Base-by-base conservation (phyloP, 345 rosid species). In the Abelmoschus esculentus region DNA sequence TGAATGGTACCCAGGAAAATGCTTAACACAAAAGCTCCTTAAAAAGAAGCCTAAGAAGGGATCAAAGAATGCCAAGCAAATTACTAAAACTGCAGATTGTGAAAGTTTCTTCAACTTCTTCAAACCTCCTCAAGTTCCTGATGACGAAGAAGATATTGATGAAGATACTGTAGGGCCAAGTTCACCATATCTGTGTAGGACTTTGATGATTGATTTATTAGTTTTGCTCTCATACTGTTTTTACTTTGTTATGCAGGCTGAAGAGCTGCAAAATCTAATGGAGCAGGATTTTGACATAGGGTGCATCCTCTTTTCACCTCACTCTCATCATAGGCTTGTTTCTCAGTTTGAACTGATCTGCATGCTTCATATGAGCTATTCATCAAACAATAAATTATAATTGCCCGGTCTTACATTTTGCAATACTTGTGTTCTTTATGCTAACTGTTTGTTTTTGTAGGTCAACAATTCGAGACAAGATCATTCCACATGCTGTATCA, bases 21-120 rank as follows among this genome's bases (percentile, higher is more conserved):
- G 91, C 80, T 78, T 96, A 76, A 92, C 99, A 0, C 93, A 92
- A 78, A 96, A 96, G 77, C 74, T 90, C 70, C 89, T 92, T 3
- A 96, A 96, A 80, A 96, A 92, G 88, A 96, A 92, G 84, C 97
- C 96, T 10, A 90, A 89, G 89, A 96, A 92, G 74, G 99, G 93
- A 73, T 85, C 98, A 26, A 92, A 90, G 80, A 91, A 85, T 80
- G 85, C 91, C 19, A 96, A 92, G 78, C 91, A 92, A 3, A 85
- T 96, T 38, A 90, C 93, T 14, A 92, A 96, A 82, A 86, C 90
- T 26, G 99, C 90, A 72, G 95, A 85, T 8, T 89, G 97, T 78
- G 93, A 89, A 61, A 96, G 99, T 74, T 96, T 96, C 71, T 96
- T 96, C 79, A 96, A 89, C 83, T 96, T 96, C 80, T 92, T 96